Evolutionary conservation across 805 yeast species (phyloP).

Genomic region (Naumovozyma baii): DNA sequence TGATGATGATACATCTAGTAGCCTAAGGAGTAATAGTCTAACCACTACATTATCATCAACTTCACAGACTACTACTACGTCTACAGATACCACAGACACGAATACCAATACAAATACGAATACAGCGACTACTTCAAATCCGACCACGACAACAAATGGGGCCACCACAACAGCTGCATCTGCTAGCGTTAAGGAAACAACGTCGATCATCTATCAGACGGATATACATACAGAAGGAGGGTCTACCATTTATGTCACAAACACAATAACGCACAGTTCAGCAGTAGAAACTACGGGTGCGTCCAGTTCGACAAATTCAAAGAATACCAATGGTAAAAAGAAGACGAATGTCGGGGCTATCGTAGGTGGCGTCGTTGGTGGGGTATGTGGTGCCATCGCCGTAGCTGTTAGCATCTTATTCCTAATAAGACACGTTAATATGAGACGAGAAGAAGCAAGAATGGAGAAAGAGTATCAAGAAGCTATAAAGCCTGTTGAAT

Average conservation of each 20-base stretch:
- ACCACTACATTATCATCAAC: constrained; percentile 18
- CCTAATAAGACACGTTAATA: constrained; percentile 30
- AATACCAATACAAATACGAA: too few species aligned
- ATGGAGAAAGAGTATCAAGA: constrained; percentile 51
- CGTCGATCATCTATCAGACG: constrained; percentile 18
- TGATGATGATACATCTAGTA: background rate
- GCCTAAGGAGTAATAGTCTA: constrained; percentile 6
- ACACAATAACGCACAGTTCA: constrained; percentile 17
- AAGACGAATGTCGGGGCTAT: constrained; percentile 41
- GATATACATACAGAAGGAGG: constrained; percentile 24
- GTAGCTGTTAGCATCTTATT: constrained; percentile 34
- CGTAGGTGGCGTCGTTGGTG: constrained; percentile 56
- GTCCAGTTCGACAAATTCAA: constrained; percentile 3
- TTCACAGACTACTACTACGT: too few species aligned
- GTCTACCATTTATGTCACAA: constrained; percentile 22
- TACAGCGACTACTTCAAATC: background rate
- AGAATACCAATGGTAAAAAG: constrained; percentile 7
- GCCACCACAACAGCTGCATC: constrained; percentile 7
- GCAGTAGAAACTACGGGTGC: constrained; percentile 10
- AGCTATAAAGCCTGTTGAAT: constrained; percentile 41
- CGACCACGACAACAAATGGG: constrained; percentile 1
- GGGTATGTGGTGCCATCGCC: constrained; percentile 38
- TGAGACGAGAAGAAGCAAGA: constrained; percentile 36
- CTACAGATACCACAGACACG: too few species aligned
- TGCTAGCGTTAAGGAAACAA: constrained; percentile 9